Base-by-base conservation (phyloP, 2,329 filamentous ascomycete genomes). In the Raffaelea albimanens region DNA sequence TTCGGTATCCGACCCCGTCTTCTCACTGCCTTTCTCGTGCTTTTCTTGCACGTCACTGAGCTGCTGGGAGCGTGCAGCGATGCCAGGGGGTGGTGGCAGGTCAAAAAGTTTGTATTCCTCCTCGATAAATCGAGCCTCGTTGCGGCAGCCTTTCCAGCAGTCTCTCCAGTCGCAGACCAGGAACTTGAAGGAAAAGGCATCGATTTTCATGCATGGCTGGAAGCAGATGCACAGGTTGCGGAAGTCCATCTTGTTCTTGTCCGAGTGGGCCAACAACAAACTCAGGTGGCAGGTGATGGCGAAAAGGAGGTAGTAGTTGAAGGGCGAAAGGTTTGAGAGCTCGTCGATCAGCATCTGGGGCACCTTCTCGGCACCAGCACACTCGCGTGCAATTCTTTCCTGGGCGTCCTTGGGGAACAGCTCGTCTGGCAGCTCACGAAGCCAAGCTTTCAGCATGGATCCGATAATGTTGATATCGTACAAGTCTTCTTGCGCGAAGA, bases 181-280 rank as follows among this genome's bases (percentile, higher is more conserved):
- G 55, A 95, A 96, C 58, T 90, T 88, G 75, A 97, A 97, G 63
- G 88, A 94, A 63, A 91, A 94, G 1, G 83, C 83, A 59, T 97
- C 91, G 50, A 97, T 93, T 67, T 91, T 95, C 78, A 97, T 88
- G 65, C 89, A 95, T 3, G 91, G 91, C 65, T 95, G 89, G 66
- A 96, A 96, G 69, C 91, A 97, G 57, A 96, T 95, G 67, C 89
- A 95, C 21, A 97, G 72, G 55, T 96, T 96, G 60, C 87, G 82
- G 62, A 91, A 95, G 61, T 95, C 88, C 91, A 97, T 97, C 70
- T 95, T 95, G 76, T 96, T 97, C 71, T 91, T 90, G 54, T 94
- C 87, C 21, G 89, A 85, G 63, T 95, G 91, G 1, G 87, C 89
- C 56, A 95, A 82, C 10, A 97, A 76, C 22, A 96, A 76, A 58